These are phyloP conservation scores for Hanseniaspora lindneri DNA, from an alignment of 805 yeast species.

Conservation along the genomic window DNA sequence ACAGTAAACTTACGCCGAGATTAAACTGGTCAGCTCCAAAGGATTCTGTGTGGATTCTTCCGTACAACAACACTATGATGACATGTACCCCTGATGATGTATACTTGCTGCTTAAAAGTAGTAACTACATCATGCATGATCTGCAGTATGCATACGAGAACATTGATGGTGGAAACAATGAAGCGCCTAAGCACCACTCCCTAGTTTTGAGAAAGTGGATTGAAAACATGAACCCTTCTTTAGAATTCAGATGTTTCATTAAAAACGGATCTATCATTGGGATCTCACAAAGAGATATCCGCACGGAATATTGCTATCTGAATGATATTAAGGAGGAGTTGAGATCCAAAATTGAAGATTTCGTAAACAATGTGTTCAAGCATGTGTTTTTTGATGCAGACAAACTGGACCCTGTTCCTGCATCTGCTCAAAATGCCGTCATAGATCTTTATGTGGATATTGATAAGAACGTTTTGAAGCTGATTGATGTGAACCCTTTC, in stretches of 20 bases:
- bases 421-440: constrained; percentile 33
- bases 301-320: constrained; percentile 58
- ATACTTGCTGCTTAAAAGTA: constrained; percentile 69
- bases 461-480: constrained; percentile 51
- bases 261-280: constrained; percentile 49
- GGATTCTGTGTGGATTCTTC: constrained; percentile 85
- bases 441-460: constrained; percentile 76
- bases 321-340: constrained; percentile 40
- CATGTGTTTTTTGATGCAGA: constrained; percentile 38
- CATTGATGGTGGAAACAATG: constrained; percentile 25
- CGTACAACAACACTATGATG: constrained; percentile 54
- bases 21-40: constrained; percentile 95
- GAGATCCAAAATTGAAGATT: constrained; percentile 37
- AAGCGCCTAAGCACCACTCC: constrained; percentile 37
- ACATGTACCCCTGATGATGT: constrained; percentile 65
- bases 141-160: constrained; percentile 57
- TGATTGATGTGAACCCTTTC: constrained; percentile 83
- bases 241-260: constrained; percentile 84
- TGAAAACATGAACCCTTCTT: constrained; percentile 61
- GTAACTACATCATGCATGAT: constrained; percentile 81
- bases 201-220: constrained; percentile 76
- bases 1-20: constrained; percentile 54
- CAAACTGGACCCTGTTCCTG: background rate
- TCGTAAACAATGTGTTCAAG: constrained; percentile 40
- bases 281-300: constrained; percentile 74